These are phyloP conservation scores for Fusarium stilboides DNA, from an alignment of 2,329 filamentous ascomycete genomes.

Conservation along the genomic window DNA sequence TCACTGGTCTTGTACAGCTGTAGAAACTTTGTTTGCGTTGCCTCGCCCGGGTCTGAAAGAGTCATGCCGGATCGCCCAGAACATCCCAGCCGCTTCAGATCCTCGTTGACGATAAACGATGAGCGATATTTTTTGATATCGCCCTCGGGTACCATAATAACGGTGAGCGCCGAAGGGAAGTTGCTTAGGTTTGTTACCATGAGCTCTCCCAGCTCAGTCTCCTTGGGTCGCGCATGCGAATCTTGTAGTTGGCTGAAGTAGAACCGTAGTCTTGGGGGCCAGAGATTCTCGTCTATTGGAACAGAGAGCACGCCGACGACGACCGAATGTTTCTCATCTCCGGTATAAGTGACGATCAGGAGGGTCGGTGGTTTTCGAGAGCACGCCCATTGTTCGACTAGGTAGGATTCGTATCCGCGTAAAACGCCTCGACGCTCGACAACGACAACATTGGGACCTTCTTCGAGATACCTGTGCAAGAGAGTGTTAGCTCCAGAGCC, in stretches of 20 bases:
- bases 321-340: constrained; percentile 84
- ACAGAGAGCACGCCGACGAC: constrained; percentile 85
- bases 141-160: constrained; percentile 91
- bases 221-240: constrained; percentile 86
- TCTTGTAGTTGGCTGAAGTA: constrained; percentile 91
- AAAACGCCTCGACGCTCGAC: constrained; percentile 80
- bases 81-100: constrained; percentile 92
- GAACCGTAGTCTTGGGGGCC: constrained; percentile 83
- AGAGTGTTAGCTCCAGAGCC: constrained; percentile 21
- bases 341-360: constrained; percentile 93
- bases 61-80: constrained; percentile 90
- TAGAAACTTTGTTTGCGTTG: constrained; percentile 91
- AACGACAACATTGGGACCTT: constrained; percentile 82
- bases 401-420: constrained; percentile 89
- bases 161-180: constrained; percentile 91
- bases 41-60: constrained; percentile 81
- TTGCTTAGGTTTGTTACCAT: constrained; percentile 96
- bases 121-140: constrained; percentile 85
- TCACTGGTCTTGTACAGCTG: constrained; percentile 92
- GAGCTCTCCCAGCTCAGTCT: constrained; percentile 85
- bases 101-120: constrained; percentile 93
- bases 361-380: constrained; percentile 92
- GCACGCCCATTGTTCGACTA: constrained; percentile 98
- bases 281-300: constrained; percentile 82
- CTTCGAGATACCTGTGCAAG: constrained; percentile 79